These are phyloP conservation scores for Pseudogymnoascus sp. DNA, from an alignment of 2,329 filamentous ascomycete genomes.

Conservation along the genomic window DNA sequence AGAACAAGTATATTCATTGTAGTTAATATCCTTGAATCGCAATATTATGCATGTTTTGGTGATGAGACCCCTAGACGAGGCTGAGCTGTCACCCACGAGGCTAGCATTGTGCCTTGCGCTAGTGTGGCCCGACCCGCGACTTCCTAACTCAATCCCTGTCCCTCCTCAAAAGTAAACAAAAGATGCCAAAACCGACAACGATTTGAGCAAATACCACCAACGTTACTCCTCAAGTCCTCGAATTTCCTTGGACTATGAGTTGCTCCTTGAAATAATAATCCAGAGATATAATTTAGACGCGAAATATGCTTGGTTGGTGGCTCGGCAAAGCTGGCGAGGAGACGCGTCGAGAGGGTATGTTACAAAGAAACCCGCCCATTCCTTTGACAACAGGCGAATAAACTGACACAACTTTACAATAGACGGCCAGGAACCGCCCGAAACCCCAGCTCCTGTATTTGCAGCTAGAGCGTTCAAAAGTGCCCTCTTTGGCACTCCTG, in stretches of 20 bases:
- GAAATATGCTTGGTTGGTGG: constrained; percentile 28
- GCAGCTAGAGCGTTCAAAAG: constrained; percentile 57
- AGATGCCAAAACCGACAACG: not conserved
- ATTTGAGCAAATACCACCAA: constrained; percentile 1
- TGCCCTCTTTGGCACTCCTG: constrained; percentile 53
- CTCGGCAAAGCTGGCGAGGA: constrained; percentile 20
- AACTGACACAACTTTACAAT: not conserved
- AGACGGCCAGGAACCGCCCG: constrained; percentile 40
- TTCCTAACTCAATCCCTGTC: not conserved
- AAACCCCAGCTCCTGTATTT: constrained; percentile 59
- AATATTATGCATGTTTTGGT: not conserved
- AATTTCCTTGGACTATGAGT: constrained; percentile 10
- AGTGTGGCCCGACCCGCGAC: constrained; percentile 3
- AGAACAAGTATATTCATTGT: not conserved
- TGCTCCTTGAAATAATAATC: not conserved
- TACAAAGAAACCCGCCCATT: not conserved
- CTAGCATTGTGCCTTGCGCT: not conserved
- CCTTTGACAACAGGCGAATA: not conserved
- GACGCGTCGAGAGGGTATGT: constrained; percentile 15
- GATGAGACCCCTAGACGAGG: not conserved
- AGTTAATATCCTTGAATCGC: not conserved
- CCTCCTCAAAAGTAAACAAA: constrained; percentile 20
- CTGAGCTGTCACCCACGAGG: not conserved
- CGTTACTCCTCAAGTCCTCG: not conserved
- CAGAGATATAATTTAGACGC: not conserved